Base-by-base conservation (phyloP, 331 rosid species). In the Saraca asoca region DNA sequence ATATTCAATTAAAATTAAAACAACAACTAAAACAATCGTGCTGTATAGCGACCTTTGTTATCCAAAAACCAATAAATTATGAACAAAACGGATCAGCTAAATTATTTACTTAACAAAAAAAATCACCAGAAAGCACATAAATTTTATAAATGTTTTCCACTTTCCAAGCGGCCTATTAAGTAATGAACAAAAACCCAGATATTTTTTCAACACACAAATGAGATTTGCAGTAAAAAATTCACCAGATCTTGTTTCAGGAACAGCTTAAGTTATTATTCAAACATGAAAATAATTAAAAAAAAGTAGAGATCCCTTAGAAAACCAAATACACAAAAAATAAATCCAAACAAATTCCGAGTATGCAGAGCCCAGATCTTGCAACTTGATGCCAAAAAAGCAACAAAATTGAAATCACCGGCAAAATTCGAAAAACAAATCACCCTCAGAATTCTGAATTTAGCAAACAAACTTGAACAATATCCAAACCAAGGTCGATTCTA, bases 311-410 rank as follows among this genome's bases (percentile, higher is more conserved):
- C 78, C 55, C 12, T 5, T 12, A 9, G 39, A 5, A 35, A 49
- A 56, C 43, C 38, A 13, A 16, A 9, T 9, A 46, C 12, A 8
- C 57, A 77, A 71, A 51, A 8, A 46, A n/a, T n/a, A n/a, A n/a
- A n/a, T n/a, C n/a, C n/a, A n/a, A 66, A 48, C 17, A 20, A 52
- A 54, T 57, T 14, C 68, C 0, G 68, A 13, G 24, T 19, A 66
- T n/a, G 50, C 35, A 58, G 10, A 79, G 64, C 49, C 62, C 79
- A 69, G 90, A 90, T 87, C 88, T 81, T 58, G 81, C 60, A n/a
- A 49, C 18, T 5, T 14, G 38, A 18, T 24, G 33, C 0, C 55
- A 60, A 15, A 0, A 11, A 9, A 62, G 19, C 37, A 44, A 13
- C n/a, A 43, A 49, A n/a, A 35, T 3, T 6, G 6, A 41, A 37